Evolutionary conservation across 352 stramenopile species (phyloP).

Genomic region (Salisapilia sapeloensis): DNA sequence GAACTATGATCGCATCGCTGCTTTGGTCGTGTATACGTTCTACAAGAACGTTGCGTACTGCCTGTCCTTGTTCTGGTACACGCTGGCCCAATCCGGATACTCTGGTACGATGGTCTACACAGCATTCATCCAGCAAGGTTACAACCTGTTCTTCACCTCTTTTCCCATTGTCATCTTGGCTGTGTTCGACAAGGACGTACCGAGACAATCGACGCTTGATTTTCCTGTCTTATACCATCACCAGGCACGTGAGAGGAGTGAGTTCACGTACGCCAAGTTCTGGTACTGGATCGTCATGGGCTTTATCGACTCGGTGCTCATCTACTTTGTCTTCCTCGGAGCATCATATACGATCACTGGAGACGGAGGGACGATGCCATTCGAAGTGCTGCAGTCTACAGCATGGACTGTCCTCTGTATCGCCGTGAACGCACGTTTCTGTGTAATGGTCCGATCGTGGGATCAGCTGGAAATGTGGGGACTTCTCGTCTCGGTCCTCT

Average conservation of each 20-base stretch:
- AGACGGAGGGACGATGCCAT: constrained; percentile 34
- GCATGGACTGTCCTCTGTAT: constrained; percentile 67
- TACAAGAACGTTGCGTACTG: constrained; percentile 89
- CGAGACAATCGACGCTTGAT: constrained; percentile 36
- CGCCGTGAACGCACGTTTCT: constrained; percentile 61
- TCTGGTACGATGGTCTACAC: constrained; percentile 83
- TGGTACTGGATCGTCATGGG: constrained; percentile 73
- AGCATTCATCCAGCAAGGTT: constrained; percentile 76
- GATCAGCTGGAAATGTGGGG: constrained; percentile 35
- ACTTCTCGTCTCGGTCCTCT: constrained; percentile 31
- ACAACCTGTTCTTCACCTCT: constrained; percentile 92
- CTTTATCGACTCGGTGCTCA: constrained; percentile 58
- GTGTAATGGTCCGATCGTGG: constrained; percentile 70
- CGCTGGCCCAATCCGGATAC: constrained; percentile 73
- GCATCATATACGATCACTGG: constrained; percentile 36
- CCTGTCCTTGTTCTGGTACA: constrained; percentile 84
- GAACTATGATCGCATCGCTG: constrained; percentile 77
- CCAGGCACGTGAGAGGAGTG: constrained; percentile 22
- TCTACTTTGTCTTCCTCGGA: constrained; percentile 43
- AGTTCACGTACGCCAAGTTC: constrained; percentile 72
- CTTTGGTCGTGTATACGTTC: constrained; percentile 82
- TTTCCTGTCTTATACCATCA: constrained; percentile 57
- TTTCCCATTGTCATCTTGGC: constrained; percentile 84
- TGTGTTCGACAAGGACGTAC: constrained; percentile 66
- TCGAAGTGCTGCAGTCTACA: constrained; percentile 36